Evolutionary conservation across 2,329 filamentous ascomycete species (phyloP), one percentile per base, ranked within the genome.

Genomic region (Alternaria dauci): DNA sequence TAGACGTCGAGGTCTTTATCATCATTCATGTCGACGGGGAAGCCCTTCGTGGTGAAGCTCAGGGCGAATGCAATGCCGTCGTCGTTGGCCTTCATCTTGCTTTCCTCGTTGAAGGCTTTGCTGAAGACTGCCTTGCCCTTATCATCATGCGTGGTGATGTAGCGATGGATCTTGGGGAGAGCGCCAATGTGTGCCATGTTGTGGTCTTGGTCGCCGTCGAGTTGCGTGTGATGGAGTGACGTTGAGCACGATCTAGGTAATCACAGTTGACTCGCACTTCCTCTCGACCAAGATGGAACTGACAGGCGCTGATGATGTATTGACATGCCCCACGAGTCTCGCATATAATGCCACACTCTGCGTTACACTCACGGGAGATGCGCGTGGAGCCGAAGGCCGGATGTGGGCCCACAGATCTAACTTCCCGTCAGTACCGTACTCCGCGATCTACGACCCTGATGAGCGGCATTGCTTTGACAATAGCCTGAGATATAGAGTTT

Each of bases 61-160:
- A 86, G 80, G 30, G 78, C 79, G 66, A 86, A 86, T 16, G 76
- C 77, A 34, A 83, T 80, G 39, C 81, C 80, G 63, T 83, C 80
- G 62, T 71, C 79, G 71, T 75, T 79, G 70, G 67, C 61, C 64
- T 68, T 70, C 75, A 78, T 76, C 32, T 69, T 72, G 58, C 68
- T 75, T 54, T 77, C 76, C 36, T 79, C 77, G 51, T 66, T 63
- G 48, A 80, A 69, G 44, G 72, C 73, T 26, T 70, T 66, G 65
- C 72, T 75, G 66, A 79, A 79, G 44, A 79, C 66, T 41, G 75
- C 76, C 56, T 78, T 74, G 55, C 77, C 76, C 38, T 75, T 60
- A 9, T 68, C 62, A 30, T 78, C 66, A 62, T 80, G 78, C 26
- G 69, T 64, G 3, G 78, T 80, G 63, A 80, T 74, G 51, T 77